Percentiles rank a stretch among this genome's conserved stretches.
Conservation (phyloP, 495 filamentous ascomycete species). For the Penicillium soppii region DNA sequence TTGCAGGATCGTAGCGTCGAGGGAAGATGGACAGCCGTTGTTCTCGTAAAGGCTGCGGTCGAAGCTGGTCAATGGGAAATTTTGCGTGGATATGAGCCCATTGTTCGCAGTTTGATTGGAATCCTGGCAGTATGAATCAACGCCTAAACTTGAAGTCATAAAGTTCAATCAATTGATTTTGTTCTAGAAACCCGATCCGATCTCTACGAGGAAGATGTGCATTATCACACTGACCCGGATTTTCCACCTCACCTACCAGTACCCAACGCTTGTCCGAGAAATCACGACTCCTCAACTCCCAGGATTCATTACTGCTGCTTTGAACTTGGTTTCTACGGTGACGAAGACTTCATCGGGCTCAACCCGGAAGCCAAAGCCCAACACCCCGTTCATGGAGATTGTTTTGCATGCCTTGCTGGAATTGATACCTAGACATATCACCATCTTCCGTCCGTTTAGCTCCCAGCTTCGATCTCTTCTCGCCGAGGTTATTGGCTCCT, state of each 20-base stretch:
- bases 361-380: constrained; percentile 41
- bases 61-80: constrained; percentile 80
- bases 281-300: constrained; percentile 82
- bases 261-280: constrained; percentile 80
- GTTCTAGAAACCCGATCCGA: constrained; percentile 66
- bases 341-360: constrained; percentile 37
- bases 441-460: constrained; percentile 72
- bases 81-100: constrained; percentile 64
- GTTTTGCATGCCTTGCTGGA: constrained; percentile 63
- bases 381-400: constrained; percentile 54
- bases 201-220: constrained; percentile 68
- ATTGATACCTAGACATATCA: constrained; percentile 73
- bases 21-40: constrained; percentile 72
- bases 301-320: constrained; percentile 66
- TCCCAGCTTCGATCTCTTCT: constrained; percentile 63
- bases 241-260: constrained; percentile 75
- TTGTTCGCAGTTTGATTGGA: constrained; percentile 69
- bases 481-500: constrained; percentile 42
- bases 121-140: constrained; percentile 63
- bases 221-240: constrained; percentile 77
- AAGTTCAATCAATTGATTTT: constrained; percentile 5
- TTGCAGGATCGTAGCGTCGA: constrained; percentile 69
- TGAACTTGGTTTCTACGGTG: constrained; percentile 59
- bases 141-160: neutral
- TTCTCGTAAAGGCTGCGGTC: constrained; percentile 74